Base-by-base conservation (phyloP, 2,329 filamentous ascomycete species). In the Sclerotinia glacialis region DNA sequence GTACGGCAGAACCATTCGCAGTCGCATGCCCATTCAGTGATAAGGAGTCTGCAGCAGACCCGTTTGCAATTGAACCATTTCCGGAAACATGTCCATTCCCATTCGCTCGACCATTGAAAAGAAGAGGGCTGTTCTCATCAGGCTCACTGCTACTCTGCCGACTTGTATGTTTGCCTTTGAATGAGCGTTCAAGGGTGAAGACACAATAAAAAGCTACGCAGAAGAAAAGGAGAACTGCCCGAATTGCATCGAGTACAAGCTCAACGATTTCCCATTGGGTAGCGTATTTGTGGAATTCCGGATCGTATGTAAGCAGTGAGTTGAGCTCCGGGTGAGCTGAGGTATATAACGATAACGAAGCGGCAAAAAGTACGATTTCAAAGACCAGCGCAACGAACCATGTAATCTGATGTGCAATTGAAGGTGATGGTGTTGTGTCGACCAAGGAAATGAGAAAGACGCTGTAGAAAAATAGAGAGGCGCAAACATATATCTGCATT, bases 361-460 rank as follows among this genome's bases (percentile, higher is more conserved):
- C 84, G 58, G 84, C 83, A 68, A 95, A 82, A 47, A 98, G 86
- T 60, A 88, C 80, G 31, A 89, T 72, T 77, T 99, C 95, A 69
- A 92, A 83, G 34, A 85, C 77, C n/a, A 92, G 77, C 34, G 89
- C 89, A 53, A 92, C 78, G 52, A 83, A 77, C 95, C 95, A 99
- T 72, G 92, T 88, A 56, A 89, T 79, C 66, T 94, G 85, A 78
- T 97, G 93, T 64, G 91, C 88, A 56, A 88, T 81, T 60, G 89
- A 93, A 0, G 95, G 95, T 16, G 91, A 91, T 44, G 92, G 88
- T 69, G 86, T 87, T 75, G 90, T 90, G 77, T 97, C 93, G 74
- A 96, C 83, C 67, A 98, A 85, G 40, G 93, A 93, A 74, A 97
- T 89, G 71, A 96, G 84, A 71, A 97, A 85, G 72, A 97, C 88